Conservation (phyloP, 1,139 yeast genomes). For the Debaryomyces psychrophilus region DNA sequence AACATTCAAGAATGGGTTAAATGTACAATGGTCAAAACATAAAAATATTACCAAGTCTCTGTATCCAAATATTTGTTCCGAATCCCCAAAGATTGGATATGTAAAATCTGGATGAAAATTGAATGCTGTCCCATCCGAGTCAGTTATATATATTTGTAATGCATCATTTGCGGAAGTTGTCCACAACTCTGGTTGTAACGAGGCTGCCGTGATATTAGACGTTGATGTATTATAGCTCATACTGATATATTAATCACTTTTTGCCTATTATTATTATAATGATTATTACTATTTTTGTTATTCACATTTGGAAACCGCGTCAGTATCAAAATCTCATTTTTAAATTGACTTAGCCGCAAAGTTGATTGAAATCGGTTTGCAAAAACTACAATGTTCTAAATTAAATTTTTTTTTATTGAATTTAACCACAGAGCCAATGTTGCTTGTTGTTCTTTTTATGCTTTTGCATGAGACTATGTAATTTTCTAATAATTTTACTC, state of each 20-base stretch:
- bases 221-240: conserved; percentile 6
- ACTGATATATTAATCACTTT: background rate
- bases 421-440: too few relatives aligned
- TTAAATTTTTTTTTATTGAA: too few relatives aligned
- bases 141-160: conserved; percentile 55
- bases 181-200: conserved; percentile 63
- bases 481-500: conserved; percentile 25
- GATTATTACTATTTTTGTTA: background rate
- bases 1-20: conserved; percentile 55
- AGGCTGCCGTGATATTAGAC: conserved; percentile 20
- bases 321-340: background rate
- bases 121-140: conserved; percentile 56
- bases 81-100: conserved; percentile 90
- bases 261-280: background rate
- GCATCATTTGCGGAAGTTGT: conserved; percentile 69
- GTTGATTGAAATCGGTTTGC: background rate
- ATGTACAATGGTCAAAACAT: conserved; percentile 51
- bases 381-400: background rate
- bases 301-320: background rate
- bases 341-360: background rate
- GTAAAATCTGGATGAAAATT: conserved; percentile 76
- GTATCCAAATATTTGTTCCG: conserved; percentile 88
- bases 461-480: background rate
- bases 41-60: conserved; percentile 58
- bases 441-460: too few relatives aligned